phyloP scores from a whole-genome alignment of 257 asterid species.

The Henckelia pumila region DNA sequence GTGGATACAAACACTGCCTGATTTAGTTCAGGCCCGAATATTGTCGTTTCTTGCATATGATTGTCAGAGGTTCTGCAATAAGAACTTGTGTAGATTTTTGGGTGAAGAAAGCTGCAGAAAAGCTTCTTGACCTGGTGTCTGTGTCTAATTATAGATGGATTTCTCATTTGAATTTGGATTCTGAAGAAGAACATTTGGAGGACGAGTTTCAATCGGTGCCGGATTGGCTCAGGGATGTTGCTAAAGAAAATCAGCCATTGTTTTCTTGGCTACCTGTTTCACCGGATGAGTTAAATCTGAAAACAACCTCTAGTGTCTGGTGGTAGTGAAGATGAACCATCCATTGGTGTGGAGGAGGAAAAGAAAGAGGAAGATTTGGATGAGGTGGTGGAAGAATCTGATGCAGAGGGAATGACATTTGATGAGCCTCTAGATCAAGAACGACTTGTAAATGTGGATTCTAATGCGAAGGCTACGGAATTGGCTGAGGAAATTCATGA shows the following conservation, averaged over 20 bases:
- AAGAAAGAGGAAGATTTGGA: slow-evolving; percentile 30
- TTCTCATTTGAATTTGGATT: slow-evolving; percentile 56
- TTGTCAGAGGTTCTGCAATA: slow-evolving; percentile 42
- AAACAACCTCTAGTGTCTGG: slow-evolving; percentile 30
- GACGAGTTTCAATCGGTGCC: slow-evolving; percentile 51
- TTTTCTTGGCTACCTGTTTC: slow-evolving; percentile 72
- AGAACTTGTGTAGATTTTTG: slow-evolving; percentile 60
- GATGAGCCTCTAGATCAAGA: slow-evolving; percentile 20
- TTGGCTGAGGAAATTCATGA: no score
- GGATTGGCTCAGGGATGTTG: slow-evolving; percentile 54
- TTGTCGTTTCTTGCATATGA: slow-evolving; percentile 58
- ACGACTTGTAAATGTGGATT: no score
- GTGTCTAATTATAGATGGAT: slow-evolving; percentile 51
- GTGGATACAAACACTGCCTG: slow-evolving; percentile 64
- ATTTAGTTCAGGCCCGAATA: slow-evolving; percentile 58
- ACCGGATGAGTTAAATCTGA: slow-evolving; percentile 29
- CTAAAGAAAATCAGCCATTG: slow-evolving; percentile 33
- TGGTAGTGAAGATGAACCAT: slow-evolving; percentile 31
- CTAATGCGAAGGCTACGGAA: no score
- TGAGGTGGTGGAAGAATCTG: slow-evolving; percentile 36
- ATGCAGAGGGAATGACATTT: slow-evolving; percentile 23
- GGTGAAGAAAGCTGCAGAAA: slow-evolving; percentile 71
- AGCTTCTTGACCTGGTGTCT: slow-evolving; percentile 59
- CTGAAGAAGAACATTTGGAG: slow-evolving; percentile 50
- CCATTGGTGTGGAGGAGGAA: slow-evolving; percentile 29